Base-by-base conservation (phyloP, 305 asterid species). In the Fraxinus albicans region DNA sequence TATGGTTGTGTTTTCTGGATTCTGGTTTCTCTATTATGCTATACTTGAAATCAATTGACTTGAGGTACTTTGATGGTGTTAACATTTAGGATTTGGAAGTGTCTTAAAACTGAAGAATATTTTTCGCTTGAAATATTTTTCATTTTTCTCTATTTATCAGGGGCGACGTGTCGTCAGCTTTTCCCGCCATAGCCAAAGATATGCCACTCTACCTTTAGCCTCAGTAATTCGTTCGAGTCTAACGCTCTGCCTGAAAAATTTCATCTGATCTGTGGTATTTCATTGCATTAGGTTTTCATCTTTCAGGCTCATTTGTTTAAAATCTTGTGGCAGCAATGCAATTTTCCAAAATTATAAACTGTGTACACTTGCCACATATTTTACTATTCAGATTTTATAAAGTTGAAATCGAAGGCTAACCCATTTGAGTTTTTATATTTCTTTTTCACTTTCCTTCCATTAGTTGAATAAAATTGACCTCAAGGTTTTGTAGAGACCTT, bases 81-180 rank as follows among this genome's bases (percentile, higher is more conserved):
- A 77, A 82, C 63, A 73, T 74, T 76, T n/a, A 77, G 84, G 78
- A 74, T 44, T 55, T 80, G 65, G 76, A 78, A 53, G 82, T 60
- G 29, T 77, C 67, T 72, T 53, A 76, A 72, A 53, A 80, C n/a
- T 79, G 31, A 27, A 55, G 81, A 76, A 25, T 38, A 34, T 73
- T 29, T 60, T 60, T 7, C n/a, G 60, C 27, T 7, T 21, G 29
- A 23, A 23, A 60, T 23, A 60, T 19, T 8, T 25, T 8, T 63
- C 73, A 63, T 9, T 10, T 25, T 63, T 63, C 73, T 27, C 33
- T 7, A 63, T 65, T 65, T 65, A 12, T 65, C 17, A 65, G 73
- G 29, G 73, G 29, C 35, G 34, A 63, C 8, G 31, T 8, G 8
- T 27, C 8, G 35, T 65, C 15, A 8, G n/a, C 34, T 65, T 65